Base-by-base conservation (phyloP, 2,329 filamentous ascomycete species). In the Calonectria multiphialidica region DNA sequence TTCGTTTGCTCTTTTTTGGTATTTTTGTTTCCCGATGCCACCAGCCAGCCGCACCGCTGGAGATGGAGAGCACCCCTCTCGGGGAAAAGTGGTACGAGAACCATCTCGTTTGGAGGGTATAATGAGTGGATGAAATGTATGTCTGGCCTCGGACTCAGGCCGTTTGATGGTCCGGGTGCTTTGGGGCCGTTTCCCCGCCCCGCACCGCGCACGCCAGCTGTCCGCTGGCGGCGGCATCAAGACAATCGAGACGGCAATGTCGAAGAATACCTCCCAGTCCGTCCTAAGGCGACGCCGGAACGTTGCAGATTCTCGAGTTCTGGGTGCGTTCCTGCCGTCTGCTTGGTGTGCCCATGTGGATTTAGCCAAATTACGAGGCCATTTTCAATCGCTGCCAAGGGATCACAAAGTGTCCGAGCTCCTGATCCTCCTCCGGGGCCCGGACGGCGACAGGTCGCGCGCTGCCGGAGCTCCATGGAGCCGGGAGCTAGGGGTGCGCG, bases 381-480 rank as follows among this genome's bases (percentile, higher is more conserved):
- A 49, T 66, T 50, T 30, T 30, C 62, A 62, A n/a, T 6, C 49
- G 35, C 16, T 25, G 35, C 59, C 23, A 44, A 70, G 65, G 66
- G 61, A 69, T 69, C 35, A 28, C 42, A 72, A 72, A 66, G 61
- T 66, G 50, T 53, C 59, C 66, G 61, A 72, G 70, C 70, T 68
- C 53, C 21, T 40, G 16, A 15, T 18, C 63, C 30, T 62, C 42
- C 37, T 57, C 50, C 40, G 33, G 45, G 35, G 23, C 30, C 55
- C 33, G 55, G 55, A 61, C 55, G 35, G 55, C 30, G 35, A 21
- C 35, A 21, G 15, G 23, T 21, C 35, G 25, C 8, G 44, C 18
- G 44, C 50, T 45, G 68, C 67, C 37, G 44, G 50, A 50, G 21
- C 49, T 35, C 25, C 44, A 35, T 35, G 50, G 42, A 42, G 16